These are phyloP conservation scores for Ceratobasidium papillatum DNA, from an alignment of 1,284 basidiomycete genomes.

Conservation along the genomic window DNA sequence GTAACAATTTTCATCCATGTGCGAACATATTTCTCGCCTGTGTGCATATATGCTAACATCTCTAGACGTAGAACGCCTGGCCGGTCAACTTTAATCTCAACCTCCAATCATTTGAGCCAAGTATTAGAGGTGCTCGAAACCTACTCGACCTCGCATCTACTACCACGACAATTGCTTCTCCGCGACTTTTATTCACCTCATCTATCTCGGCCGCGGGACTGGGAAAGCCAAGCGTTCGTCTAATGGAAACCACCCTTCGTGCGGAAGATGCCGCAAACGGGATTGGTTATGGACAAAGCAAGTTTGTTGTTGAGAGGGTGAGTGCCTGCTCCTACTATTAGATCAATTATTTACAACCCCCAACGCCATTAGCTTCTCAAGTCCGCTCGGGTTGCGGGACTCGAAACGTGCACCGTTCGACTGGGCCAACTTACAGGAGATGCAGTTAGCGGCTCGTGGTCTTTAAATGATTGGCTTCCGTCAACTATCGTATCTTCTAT, in stretches of 20 bases:
- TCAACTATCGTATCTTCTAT: constrained; percentile 14
- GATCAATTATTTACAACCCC: too few relatives aligned
- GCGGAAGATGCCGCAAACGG: constrained; percentile 1
- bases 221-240: not conserved
- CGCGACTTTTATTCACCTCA: constrained; percentile 37
- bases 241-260: not conserved
- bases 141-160: constrained; percentile 43
- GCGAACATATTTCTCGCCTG: not conserved
- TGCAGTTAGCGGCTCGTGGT: constrained; percentile 40
- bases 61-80: constrained; percentile 48
- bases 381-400: not conserved
- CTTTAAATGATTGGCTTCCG: constrained; percentile 37
- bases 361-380: constrained; percentile 4
- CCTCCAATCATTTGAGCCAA: constrained; percentile 43
- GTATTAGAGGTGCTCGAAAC: constrained; percentile 40
- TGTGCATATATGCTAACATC: not conserved
- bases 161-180: constrained; percentile 23
- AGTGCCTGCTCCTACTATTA: too few relatives aligned
- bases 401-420: constrained; percentile 35
- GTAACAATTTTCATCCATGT: constrained; percentile 53
- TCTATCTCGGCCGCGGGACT: constrained; percentile 32
- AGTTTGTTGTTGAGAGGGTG: constrained; percentile 40
- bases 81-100: constrained; percentile 44
- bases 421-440: constrained; percentile 42
- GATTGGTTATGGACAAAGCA: constrained; percentile 43